Evolutionary conservation across 495 filamentous ascomycete genomes (phyloP).

Genomic region (Aspergillus indologenus): DNA sequence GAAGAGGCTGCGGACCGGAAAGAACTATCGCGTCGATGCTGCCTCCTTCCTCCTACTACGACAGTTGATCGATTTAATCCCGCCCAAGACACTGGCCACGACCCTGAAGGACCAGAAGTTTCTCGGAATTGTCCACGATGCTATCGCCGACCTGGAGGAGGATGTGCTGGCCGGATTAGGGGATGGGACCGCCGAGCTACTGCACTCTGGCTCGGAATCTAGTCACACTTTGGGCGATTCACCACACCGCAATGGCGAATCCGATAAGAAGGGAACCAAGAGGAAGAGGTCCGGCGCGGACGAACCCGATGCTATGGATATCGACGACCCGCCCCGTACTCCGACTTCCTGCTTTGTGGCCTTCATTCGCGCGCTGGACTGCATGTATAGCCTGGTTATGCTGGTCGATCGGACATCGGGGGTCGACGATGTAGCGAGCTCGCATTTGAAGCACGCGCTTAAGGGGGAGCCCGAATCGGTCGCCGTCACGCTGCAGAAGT

Average conservation of each 20-base stretch:
- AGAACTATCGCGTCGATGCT: conserved; percentile 43
- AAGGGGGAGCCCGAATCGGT: conserved; percentile 45
- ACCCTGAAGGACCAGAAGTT: conserved; percentile 53
- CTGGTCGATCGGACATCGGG: conserved; percentile 27
- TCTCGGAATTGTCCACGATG: conserved; percentile 38
- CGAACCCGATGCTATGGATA: conserved; percentile 35
- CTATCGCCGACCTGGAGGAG: conserved; percentile 37
- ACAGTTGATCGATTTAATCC: conserved; percentile 46
- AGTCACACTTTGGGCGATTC: conserved; percentile 41
- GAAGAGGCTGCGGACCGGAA: conserved; percentile 51
- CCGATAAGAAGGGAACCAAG: conserved; percentile 45
- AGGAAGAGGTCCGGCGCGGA: conserved; percentile 38
- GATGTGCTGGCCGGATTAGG: conserved; percentile 33
- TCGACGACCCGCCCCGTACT: conserved; percentile 35
- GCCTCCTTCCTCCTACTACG: conserved; percentile 48
- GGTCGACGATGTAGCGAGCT: conserved; percentile 40
- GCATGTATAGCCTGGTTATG: conserved; percentile 33
- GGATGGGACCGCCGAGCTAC: conserved; percentile 23
- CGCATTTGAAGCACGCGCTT: conserved; percentile 52
- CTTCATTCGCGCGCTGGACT: conserved; percentile 40
- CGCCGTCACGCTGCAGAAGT: conserved; percentile 44
- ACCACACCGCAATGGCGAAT: conserved; percentile 23
- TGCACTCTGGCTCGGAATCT: conserved; percentile 34
- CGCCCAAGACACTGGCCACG: conserved; percentile 43
- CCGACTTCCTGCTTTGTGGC: conserved; percentile 39